phyloP scores from a whole-genome alignment of 2,329 filamentous ascomycete genomes.

The Colletotrichum euphorbiae region DNA sequence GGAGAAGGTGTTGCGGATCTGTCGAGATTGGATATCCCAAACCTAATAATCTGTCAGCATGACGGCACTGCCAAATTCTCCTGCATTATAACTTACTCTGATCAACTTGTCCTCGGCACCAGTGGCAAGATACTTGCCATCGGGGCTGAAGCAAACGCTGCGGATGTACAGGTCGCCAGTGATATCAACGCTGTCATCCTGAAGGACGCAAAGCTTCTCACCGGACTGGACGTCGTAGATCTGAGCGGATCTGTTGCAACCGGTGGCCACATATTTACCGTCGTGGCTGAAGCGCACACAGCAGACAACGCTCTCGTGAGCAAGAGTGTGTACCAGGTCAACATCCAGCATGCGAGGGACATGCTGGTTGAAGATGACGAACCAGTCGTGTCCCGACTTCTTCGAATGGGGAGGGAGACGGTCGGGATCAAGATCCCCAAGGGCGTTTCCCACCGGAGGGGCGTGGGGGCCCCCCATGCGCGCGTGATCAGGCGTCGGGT shows the following conservation, averaged over 20 bases:
- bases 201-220: constrained; percentile 87
- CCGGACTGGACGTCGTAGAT: constrained; percentile 95
- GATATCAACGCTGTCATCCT: constrained; percentile 88
- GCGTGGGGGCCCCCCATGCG: constrained; percentile 60
- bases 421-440: constrained; percentile 89
- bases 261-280: constrained; percentile 94
- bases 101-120: constrained; percentile 98
- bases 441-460: constrained; percentile 67
- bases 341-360: constrained; percentile 92
- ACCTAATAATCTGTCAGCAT: constrained; percentile 66
- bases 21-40: constrained; percentile 89
- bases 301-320: constrained; percentile 96
- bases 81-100: constrained; percentile 70
- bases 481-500: constrained; percentile 79
- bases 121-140: constrained; percentile 92
- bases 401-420: constrained; percentile 87
- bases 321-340: constrained; percentile 90
- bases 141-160: constrained; percentile 98
- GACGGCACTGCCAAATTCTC: too few species aligned
- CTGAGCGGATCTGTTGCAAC: constrained; percentile 98
- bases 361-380: constrained; percentile 94
- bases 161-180: constrained; percentile 95
- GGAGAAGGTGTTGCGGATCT: constrained; percentile 92
- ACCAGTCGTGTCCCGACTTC: constrained; percentile 92
- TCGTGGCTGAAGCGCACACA: constrained; percentile 97